Evolutionary conservation across 1,284 basidiomycete genomes (phyloP), one percentile per base, ranked within the genome.

Genomic region (Moniliella sp.): DNA sequence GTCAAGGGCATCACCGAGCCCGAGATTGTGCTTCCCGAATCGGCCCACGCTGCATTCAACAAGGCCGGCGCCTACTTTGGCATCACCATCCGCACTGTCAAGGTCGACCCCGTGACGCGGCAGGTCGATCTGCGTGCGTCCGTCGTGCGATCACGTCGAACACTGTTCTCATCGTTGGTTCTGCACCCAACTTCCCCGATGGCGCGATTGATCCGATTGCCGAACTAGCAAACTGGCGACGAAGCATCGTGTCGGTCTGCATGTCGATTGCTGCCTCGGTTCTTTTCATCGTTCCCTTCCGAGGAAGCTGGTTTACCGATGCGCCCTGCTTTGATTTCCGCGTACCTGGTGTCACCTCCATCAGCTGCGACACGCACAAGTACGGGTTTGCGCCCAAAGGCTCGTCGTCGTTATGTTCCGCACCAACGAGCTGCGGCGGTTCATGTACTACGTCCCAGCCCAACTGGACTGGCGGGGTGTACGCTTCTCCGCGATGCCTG

Each of bases 11-110:
- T 94, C 52, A 81, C 70, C 0, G 70, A 78, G 41, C 88, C 88
- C 0, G 88, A 97, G 61, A 83, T 97, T 79, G 68, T 94, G 40
- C 65, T 93, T 5, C 78, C 83, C 0, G 67, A 70, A 0, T 78
- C 80, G 0, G 84, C 78, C 0, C 88, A 94, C 57, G 83, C 83
- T 2, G 88, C 88, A 0, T 97, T 97, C 57, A 76, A 82, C 66
- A 97, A 97, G 61, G 84, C 77, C 3, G 75, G 73, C 2, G 70
- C 74, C 16, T 94, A 93, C 64, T 73, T 97, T 51, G 72, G 73
- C n/a, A 74, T 94, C 66, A 93, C 88, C 64, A 66, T 91, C 1
- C 82, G 84, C 54, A 70, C 72, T 27, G 73, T 97, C 30, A 80
- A 82, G 0, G 76, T 94, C n/a, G 71, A 94, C 57, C 67, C 69